phyloP scores from a whole-genome alignment of 2,329 filamentous ascomycete genomes.

The Cyclaneusma minus region DNA sequence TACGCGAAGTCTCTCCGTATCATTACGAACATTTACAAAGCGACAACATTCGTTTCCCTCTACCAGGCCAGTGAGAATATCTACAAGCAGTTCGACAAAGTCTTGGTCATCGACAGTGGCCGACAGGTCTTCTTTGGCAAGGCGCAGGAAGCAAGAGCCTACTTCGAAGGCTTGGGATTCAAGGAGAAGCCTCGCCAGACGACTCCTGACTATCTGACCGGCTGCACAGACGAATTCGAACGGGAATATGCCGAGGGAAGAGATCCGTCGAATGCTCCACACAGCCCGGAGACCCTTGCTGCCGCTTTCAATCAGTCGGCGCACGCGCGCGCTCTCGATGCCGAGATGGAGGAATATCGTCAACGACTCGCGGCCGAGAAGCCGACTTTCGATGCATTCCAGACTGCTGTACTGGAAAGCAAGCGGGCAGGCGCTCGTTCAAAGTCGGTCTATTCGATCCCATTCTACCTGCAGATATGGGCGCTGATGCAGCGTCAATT shows the following conservation, averaged over 20 bases:
- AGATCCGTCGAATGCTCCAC: conserved; percentile 50
- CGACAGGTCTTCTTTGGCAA: conserved; percentile 65
- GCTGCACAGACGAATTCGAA: conserved; percentile 73
- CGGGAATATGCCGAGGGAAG: conserved; percentile 57
- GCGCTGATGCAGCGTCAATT: conserved; percentile 74
- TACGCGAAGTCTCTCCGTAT: conserved; percentile 58
- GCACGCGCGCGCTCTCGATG: conserved; percentile 36
- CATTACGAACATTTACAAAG: conserved; percentile 71
- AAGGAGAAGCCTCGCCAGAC: conserved; percentile 61
- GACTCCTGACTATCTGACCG: conserved; percentile 67
- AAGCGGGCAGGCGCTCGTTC: conserved; percentile 59
- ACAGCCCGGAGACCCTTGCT: conserved; percentile 48
- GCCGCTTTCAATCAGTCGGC: conserved; percentile 55
- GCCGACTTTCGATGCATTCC: conserved; percentile 60
- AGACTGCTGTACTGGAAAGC: conserved; percentile 57
- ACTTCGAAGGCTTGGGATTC: conserved; percentile 68
- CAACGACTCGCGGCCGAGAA: conserved; percentile 46
- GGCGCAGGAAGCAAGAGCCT: conserved; percentile 46
- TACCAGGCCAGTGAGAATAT: conserved; percentile 80
- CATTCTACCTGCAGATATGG: conserved; percentile 72
- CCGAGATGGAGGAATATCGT: conserved; percentile 58
- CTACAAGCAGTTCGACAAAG: conserved; percentile 68
- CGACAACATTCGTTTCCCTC: conserved; percentile 70
- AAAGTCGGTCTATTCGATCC: conserved; percentile 67
- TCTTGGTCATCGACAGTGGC: conserved; percentile 65